phyloP scores from a whole-genome alignment of 2,329 filamentous ascomycete genomes.

The Trichoderma lentiforme region DNA sequence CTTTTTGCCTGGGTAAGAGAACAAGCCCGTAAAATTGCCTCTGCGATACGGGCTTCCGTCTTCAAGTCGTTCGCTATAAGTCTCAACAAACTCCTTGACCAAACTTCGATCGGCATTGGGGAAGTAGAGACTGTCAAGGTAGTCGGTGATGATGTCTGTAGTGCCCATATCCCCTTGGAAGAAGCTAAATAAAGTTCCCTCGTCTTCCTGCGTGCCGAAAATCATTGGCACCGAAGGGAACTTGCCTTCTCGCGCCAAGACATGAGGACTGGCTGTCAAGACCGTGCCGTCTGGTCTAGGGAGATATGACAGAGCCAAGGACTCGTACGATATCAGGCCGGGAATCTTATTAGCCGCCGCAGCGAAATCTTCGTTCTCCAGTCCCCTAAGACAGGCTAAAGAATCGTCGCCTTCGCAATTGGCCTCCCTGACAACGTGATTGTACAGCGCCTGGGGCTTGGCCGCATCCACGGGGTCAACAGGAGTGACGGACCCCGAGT shows the following conservation, averaged over 20 bases:
- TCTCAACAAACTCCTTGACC: conserved; percentile 55
- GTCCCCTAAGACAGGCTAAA: conserved; percentile 61
- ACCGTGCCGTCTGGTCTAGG: conserved; percentile 67
- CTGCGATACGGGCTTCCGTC: conserved; percentile 72
- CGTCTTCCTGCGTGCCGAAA: conserved; percentile 74
- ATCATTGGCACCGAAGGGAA: conserved; percentile 50
- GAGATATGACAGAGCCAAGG: conserved; percentile 68
- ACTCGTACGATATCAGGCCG: conserved; percentile 62
- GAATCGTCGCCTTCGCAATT: conserved; percentile 61
- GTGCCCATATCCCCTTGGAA: conserved; percentile 67
- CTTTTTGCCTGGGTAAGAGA: conserved; percentile 70
- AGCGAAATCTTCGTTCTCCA: conserved; percentile 59
- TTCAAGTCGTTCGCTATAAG: conserved; percentile 54
- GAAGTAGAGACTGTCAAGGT: conserved; percentile 62
- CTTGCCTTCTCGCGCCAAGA: conserved; percentile 48
- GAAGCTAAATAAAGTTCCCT: conserved; percentile 71
- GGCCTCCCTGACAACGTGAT: conserved; percentile 55
- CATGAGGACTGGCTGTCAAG: conserved; percentile 61
- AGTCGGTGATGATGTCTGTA: conserved; percentile 56
- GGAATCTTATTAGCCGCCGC: conserved; percentile 69
- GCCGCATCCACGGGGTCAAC: conserved; percentile 60
- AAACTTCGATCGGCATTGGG: conserved; percentile 47
- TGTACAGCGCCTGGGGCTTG: conserved; percentile 64
- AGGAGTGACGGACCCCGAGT: conserved; percentile 63
- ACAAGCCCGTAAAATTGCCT: conserved; percentile 57